Evolutionary conservation across 78 protist genomes (phyloP), one percentile per base, ranked within the genome.

Genomic region (Andalucia godoyi): DNA sequence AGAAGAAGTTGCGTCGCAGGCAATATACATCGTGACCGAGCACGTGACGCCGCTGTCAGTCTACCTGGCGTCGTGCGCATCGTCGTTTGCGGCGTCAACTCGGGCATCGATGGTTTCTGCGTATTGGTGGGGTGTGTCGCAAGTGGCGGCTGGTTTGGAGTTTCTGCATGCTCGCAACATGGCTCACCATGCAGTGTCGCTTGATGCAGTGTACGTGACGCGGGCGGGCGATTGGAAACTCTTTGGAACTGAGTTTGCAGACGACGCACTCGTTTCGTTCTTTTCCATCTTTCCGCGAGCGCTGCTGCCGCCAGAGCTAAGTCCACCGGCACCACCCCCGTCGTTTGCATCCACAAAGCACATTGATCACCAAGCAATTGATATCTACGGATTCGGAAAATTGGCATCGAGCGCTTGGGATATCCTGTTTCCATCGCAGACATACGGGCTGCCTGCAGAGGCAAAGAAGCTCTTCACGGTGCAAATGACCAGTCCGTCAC

Each of bases 201-300:
- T 27, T 5, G 0, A 36, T 4, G 13, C 73, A n/a, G 5, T 75
- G 50, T 75, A 32, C 40, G 50, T 34, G 4, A 29, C 27, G 45
- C 0, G 38, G 32, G 34, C 49, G 30, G 72, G 71, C 29, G 80
- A 75, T 18, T 75, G 80, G 80, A 70, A 72, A 41, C 69, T 75
- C 2, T 45, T 52, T 30, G 66, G 63, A 12, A 18, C 72, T 36
- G 80, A 66, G 30, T 25, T 52, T 33, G 17, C n/a, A 13, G 47
- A 42, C 38, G 38, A 1, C 45, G 1, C 2, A 1, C 40, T 39
- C 8, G 51, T n/a, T n/a, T 36, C 15, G 13, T 30, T 23, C 38
- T 32, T 21, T 23, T 23, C 6, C 29, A 21, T 2, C 0, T 0
- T 2, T 12, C 13, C 34, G 10, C 0, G 23, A 5, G 75, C 4